Evolutionary conservation across 192 early-diverging fungal species (phyloP).

Genomic region (Backusella morwellensis): DNA sequence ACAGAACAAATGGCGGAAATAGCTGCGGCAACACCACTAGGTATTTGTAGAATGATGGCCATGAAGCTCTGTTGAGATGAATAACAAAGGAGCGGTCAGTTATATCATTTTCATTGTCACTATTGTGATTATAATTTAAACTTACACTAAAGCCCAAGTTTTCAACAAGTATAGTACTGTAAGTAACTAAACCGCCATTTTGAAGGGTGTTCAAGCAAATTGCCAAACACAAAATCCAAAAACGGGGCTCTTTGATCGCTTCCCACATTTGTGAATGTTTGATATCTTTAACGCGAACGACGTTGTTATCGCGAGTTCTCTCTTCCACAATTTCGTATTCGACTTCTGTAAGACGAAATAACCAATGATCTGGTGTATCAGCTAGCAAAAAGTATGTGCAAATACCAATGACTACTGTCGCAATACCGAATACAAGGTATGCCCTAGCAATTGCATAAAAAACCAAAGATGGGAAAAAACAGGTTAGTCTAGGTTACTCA

Average conservation of each 20-base stretch:
- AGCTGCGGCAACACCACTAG: not conserved
- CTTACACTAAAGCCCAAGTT: constrained; percentile 24
- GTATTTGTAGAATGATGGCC: constrained; percentile 7
- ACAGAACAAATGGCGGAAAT: not conserved
- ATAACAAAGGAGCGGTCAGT: not conserved
- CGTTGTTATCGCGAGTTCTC: constrained; percentile 15
- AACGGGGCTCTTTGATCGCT: constrained; percentile 15
- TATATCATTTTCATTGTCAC: not conserved
- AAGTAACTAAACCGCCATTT: constrained; percentile 25
- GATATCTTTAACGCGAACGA: not conserved
- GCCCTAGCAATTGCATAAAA: constrained; percentile 12
- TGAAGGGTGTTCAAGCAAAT: not conserved
- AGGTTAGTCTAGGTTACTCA: not conserved
- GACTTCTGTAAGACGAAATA: constrained; percentile 11
- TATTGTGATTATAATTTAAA: not conserved
- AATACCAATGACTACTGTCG: constrained; percentile 17
- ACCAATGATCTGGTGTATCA: constrained; percentile 11
- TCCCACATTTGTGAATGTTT: constrained; percentile 26
- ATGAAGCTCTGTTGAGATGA: not conserved
- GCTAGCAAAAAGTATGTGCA: constrained; percentile 20
- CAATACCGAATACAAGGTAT: constrained; percentile 21
- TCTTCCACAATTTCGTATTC: constrained; percentile 25
- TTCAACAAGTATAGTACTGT: constrained; percentile 4
- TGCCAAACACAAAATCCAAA: constrained; percentile 1
- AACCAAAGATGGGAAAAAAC: not conserved